phyloP scores from a whole-genome alignment of 1,139 yeast genomes.

The Tardiomyces blankii region DNA sequence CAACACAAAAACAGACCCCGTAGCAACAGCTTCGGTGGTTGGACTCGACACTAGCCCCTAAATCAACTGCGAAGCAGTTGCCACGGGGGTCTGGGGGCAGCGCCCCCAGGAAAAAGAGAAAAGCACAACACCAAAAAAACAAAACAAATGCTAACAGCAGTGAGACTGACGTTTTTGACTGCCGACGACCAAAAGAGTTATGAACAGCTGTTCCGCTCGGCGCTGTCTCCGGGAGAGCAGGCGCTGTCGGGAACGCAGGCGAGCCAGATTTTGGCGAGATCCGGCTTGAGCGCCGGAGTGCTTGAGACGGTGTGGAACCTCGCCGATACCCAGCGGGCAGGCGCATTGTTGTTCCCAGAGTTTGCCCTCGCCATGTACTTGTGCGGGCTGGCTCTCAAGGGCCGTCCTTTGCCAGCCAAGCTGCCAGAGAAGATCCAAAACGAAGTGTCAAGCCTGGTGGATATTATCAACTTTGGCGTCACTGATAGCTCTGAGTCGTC shows the following conservation, averaged over 20 bases:
- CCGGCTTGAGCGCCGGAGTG: slow-evolving; percentile 64
- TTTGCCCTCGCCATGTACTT: slow-evolving; percentile 88
- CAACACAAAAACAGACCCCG: no score
- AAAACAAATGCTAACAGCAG: not conserved
- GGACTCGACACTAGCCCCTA: no score
- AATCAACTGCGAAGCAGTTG: no score
- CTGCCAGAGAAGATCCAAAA: slow-evolving; percentile 65
- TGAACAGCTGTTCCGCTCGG: slow-evolving; percentile 68
- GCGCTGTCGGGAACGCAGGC: slow-evolving; percentile 59
- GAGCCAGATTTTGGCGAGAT: slow-evolving; percentile 66
- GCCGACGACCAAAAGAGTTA: slow-evolving; percentile 74
- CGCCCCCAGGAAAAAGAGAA: no score
- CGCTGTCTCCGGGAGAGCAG: slow-evolving; percentile 67
- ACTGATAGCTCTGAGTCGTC: slow-evolving; percentile 37
- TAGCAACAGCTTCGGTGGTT: no score
- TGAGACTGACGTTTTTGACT: slow-evolving; percentile 70
- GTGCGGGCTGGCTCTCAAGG: slow-evolving; percentile 67
- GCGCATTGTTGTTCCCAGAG: slow-evolving; percentile 81
- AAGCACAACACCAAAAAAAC: no score
- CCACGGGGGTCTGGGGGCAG: no score
- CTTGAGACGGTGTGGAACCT: slow-evolving; percentile 86
- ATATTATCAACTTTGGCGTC: slow-evolving; percentile 70
- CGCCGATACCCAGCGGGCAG: slow-evolving; percentile 80
- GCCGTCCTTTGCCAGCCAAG: slow-evolving; percentile 61
- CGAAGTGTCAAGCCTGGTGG: slow-evolving; percentile 82